Base-by-base conservation (phyloP, 768 basidiomycete genomes). In the Rhodosporidiobolus odoratus region DNA sequence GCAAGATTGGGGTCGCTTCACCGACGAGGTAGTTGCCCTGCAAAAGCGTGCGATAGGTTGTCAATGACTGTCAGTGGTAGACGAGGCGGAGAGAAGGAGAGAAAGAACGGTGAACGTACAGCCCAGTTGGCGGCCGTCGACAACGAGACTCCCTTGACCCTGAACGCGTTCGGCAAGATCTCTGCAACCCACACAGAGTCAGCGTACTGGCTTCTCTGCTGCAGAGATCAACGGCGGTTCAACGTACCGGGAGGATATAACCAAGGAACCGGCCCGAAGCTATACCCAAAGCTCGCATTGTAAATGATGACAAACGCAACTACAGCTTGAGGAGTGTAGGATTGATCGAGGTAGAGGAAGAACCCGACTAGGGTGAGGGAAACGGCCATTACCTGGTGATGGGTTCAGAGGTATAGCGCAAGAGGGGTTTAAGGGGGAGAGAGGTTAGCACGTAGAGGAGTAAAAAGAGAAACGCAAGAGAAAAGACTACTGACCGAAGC, bases 91-190 rank as follows among this genome's bases (percentile, higher is more conserved):
- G 16, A 12, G 25, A 7, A 45, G 17, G 38, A n/a, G 50, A 38
- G 17, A 19, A 23, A 57, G 34, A 45, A 45, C 37, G 45, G 9
- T 32, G 40, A 23, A 23, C 80, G 73, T 53, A 80, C 81, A 25
- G 65, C 37, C 13, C 76, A 77, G 48, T 76, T 76, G 17, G 91
- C 94, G 21, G 92, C 92, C 8, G 94, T 96, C 0, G 92, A 95
- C 41, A 96, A 76, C 12, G 91, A 94, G 32, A 96, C 93, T n/a
- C 93, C 94, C 81, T 96, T 96, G 17, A 92, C 93, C 47, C 95
- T 86, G 76, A 94, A 85, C 25, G 87, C 83, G 52, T 93, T 83
- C 17, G 92, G 92, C 85, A 97, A 88, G 78, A 97, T 95, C 88
- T 81, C 77, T 45, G 48, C n/a, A 50, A 50, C 48, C 47, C 32